Evolutionary conservation across 169 alveolate species (phyloP).

Genomic region (Perkinsus olseni): DNA sequence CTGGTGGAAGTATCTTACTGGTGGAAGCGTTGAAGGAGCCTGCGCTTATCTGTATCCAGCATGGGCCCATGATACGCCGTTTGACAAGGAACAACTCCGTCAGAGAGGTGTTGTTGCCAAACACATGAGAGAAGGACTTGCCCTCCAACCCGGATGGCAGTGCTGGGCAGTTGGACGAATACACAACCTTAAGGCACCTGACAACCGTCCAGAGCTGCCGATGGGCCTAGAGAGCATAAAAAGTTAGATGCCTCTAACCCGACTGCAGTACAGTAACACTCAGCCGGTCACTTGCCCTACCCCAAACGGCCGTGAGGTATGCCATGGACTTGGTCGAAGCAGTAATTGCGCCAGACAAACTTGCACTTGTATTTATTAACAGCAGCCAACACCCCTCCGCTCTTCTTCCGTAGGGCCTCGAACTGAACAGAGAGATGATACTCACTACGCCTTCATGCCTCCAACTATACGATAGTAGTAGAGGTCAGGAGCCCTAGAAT

Average conservation of each 20-base stretch:
- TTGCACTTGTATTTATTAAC: constrained; percentile 16
- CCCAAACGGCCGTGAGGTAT: constrained; percentile 9
- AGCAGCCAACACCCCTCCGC: constrained; percentile 13
- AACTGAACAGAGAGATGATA: not conserved
- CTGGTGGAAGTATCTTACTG: not conserved
- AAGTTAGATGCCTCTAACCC: too few species aligned
- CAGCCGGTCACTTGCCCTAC: not conserved
- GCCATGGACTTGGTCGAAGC: constrained; percentile 24
- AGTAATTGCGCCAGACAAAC: constrained; percentile 17
- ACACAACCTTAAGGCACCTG: constrained; percentile 10
- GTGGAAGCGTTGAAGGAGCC: not conserved
- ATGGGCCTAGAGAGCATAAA: too few species aligned
- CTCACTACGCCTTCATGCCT: too few species aligned
- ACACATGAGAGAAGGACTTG: constrained; percentile 21
- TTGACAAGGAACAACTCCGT: constrained; percentile 36
- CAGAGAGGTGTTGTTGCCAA: constrained; percentile 22
- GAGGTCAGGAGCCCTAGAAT: too few species aligned
- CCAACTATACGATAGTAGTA: too few species aligned
- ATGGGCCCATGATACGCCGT: constrained; percentile 64
- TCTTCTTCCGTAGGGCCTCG: not conserved
- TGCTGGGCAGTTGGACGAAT: constrained; percentile 1
- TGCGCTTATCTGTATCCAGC: constrained; percentile 48
- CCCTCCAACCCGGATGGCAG: constrained; percentile 18
- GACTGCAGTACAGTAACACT: not conserved
- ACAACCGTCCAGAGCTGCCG: too few species aligned